Conservation (phyloP, 257 asterid genomes). For the Solanum microdontum region DNA sequence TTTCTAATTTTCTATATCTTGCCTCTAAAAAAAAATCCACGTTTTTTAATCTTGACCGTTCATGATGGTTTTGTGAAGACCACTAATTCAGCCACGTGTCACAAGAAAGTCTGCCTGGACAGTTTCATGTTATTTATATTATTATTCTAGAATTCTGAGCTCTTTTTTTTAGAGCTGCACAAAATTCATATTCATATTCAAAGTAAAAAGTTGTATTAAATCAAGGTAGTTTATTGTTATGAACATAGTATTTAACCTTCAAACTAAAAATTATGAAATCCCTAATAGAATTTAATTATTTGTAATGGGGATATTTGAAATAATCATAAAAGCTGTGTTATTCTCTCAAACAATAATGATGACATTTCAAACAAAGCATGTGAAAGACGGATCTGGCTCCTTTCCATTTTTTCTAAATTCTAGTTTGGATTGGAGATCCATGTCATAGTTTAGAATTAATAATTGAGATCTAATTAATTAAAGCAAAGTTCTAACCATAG, state of each 20-base stretch:
- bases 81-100: background rate
- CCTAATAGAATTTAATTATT: background rate
- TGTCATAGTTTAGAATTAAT: too few species aligned
- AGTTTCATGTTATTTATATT: background rate
- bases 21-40: background rate
- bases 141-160: too few species aligned
- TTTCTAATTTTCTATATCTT: background rate
- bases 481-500: too few species aligned
- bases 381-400: background rate
- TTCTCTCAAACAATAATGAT: background rate
- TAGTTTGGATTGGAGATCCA: accelerated
- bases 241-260: background rate
- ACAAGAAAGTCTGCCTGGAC: background rate
- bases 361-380: background rate
- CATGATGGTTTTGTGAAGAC: background rate
- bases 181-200: too few species aligned
- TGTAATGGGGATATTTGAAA: background rate
- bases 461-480: too few species aligned
- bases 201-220: background rate
- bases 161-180: too few species aligned
- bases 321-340: background rate
- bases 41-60: background rate
- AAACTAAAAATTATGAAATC: background rate
- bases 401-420: too few species aligned
- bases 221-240: background rate